phyloP scores from a whole-genome alignment of 2,329 filamentous ascomycete genomes.

The Fusarium albosuccineum region DNA sequence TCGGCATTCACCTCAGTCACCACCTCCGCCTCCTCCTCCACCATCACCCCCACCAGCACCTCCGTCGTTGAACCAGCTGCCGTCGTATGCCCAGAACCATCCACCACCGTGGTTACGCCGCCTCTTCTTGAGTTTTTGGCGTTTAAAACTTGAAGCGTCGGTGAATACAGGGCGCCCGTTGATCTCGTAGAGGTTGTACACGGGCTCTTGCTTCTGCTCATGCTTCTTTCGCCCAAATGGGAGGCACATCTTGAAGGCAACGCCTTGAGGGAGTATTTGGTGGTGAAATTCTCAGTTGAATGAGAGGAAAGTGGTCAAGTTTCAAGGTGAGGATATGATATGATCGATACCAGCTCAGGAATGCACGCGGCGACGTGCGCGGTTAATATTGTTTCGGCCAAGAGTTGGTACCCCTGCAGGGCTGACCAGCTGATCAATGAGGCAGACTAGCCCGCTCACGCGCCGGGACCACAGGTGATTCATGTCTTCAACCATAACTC shows the following conservation, averaged over 20 bases:
- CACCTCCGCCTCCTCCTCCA: background rate
- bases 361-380: background rate
- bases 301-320: background rate
- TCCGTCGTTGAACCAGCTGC: background rate
- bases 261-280: background rate
- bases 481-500: too few species aligned
- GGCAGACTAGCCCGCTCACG: slow-evolving; percentile 10
- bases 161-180: background rate
- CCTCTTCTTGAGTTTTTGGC: background rate
- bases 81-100: background rate
- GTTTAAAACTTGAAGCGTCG: slow-evolving; percentile 2
- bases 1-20: background rate
- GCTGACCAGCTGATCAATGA: slow-evolving; percentile 10
- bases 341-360: background rate
- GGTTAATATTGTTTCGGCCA: slow-evolving; percentile 3
- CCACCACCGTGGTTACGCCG: background rate
- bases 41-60: background rate
- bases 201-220: too few species aligned
- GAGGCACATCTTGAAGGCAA: background rate
- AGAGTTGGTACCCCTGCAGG: background rate
- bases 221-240: too few species aligned
- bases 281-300: background rate
- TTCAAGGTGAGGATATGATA: background rate
- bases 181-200: background rate
- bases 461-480: too few species aligned